Evolutionary conservation across 768 basidiomycete genomes (phyloP).

Genomic region (Cyathus striatus): DNA sequence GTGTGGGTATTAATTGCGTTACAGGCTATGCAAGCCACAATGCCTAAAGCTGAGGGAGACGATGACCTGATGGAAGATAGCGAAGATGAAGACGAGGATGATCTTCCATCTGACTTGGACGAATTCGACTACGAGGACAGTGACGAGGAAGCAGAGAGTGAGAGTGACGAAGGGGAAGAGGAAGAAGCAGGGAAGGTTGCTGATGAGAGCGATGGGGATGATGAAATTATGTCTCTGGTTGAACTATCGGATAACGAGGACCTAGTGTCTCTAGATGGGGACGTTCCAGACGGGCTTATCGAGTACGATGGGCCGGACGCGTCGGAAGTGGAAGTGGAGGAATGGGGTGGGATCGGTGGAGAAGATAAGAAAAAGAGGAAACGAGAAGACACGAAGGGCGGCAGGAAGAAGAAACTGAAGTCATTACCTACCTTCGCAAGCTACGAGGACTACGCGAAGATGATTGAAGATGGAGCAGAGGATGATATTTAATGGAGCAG

Average conservation of each 20-base stretch:
- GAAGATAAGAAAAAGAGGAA: conserved; percentile 41
- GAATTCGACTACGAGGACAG: conserved; percentile 16
- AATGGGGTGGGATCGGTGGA: conserved; percentile 49
- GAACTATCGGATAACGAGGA: conserved; percentile 74
- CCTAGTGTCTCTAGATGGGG: conserved; percentile 52
- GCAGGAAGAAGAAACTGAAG: conserved; percentile 63
- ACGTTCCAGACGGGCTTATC: conserved; percentile 51
- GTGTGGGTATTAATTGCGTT: conserved; percentile 4
- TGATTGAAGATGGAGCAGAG: conserved; percentile 78
- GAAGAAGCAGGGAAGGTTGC: conserved; percentile 26
- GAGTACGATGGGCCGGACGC: conserved; percentile 54
- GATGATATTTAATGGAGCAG: conserved; percentile 59
- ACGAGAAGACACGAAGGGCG: conserved; percentile 28
- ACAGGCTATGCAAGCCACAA: conserved; percentile 86
- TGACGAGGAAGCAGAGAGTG: conserved; percentile 26
- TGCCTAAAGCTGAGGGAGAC: conserved; percentile 58
- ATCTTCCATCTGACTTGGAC: conserved; percentile 18
- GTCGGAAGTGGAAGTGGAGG: conserved; percentile 36
- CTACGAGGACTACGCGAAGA: conserved; percentile 80
- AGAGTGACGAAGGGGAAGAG: conserved; percentile 23
- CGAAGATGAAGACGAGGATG: conserved; percentile 26
- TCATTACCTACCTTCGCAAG: conserved; percentile 78
- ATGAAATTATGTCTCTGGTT: conserved; percentile 46
- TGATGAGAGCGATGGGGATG: conserved; percentile 26
- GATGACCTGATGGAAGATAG: conserved; percentile 37